Conservation (phyloP, 805 yeast genomes). For the Saccharomycopsis sp. region DNA sequence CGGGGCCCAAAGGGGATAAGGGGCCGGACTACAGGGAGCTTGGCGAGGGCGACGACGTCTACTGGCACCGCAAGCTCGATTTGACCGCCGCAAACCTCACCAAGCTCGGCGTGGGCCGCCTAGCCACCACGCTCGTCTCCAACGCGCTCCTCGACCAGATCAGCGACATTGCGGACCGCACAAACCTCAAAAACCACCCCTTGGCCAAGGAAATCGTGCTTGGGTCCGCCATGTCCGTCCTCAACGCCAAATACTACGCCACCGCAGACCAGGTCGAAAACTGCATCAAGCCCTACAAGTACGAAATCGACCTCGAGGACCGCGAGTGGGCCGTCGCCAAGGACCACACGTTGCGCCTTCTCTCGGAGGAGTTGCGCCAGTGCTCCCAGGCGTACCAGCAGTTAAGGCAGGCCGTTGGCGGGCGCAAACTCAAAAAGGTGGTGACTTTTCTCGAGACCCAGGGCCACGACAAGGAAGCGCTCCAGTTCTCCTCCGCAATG, state of each 20-base stretch:
- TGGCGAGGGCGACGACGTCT: constrained; percentile 54
- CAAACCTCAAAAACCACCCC: constrained; percentile 81
- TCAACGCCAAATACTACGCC: constrained; percentile 71
- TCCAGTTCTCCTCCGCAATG: constrained; percentile 76
- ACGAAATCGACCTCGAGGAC: constrained; percentile 93
- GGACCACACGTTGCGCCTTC: constrained; percentile 63
- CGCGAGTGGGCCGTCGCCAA: constrained; percentile 85
- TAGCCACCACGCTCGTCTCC: constrained; percentile 76
- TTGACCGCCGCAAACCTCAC: constrained; percentile 78
- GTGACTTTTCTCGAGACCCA: constrained; percentile 49
- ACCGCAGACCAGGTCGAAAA: constrained; percentile 99
- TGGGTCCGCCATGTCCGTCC: constrained; percentile 77
- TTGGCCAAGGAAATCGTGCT: constrained; percentile 72
- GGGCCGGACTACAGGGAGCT: constrained; percentile 34
- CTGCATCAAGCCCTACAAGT: constrained; percentile 95
- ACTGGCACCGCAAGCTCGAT: constrained; percentile 86
- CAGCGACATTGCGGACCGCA: constrained; percentile 60
- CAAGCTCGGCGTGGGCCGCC: constrained; percentile 88
- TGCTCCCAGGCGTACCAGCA: constrained; percentile 57
- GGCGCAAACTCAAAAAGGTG: constrained; percentile 76
- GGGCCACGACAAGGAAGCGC: constrained; percentile 53
- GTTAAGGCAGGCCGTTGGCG: constrained; percentile 70
- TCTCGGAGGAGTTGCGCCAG: constrained; percentile 81
- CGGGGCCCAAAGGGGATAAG: constrained; percentile 27
- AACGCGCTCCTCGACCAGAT: constrained; percentile 75